Evolutionary conservation across 495 filamentous ascomycete genomes (phyloP).

Genomic region (Cryomyces minteri): DNA sequence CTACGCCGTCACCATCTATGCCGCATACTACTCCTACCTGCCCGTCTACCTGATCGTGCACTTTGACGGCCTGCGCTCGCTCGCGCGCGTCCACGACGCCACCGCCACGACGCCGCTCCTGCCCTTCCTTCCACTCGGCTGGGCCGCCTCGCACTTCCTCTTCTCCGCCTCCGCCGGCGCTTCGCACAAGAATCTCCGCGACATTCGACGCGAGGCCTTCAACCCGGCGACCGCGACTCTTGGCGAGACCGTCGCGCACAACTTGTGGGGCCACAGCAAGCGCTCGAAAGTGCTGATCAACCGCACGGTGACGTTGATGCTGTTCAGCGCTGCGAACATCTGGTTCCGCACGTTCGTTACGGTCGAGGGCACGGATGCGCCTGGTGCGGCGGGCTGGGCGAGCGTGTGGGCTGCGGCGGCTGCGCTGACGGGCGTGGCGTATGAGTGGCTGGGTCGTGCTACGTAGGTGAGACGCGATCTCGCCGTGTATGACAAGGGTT

Average conservation of each 20-base stretch:
- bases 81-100: slow-evolving; percentile 42
- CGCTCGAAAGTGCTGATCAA: slow-evolving; percentile 45
- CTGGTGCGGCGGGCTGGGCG: slow-evolving; percentile 51
- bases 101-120: slow-evolving; percentile 30
- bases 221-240: slow-evolving; percentile 34
- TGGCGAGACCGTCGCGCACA: slow-evolving; percentile 40
- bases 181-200: slow-evolving; percentile 19
- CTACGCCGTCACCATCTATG: slow-evolving; percentile 45
- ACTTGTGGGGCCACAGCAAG: slow-evolving; percentile 30
- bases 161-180: slow-evolving; percentile 42
- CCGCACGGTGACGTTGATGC: slow-evolving; percentile 42
- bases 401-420: slow-evolving; percentile 48
- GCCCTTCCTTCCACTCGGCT: slow-evolving; percentile 42
- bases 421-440: slow-evolving; percentile 34
- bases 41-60: slow-evolving; percentile 46
- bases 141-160: slow-evolving; percentile 51
- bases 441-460: slow-evolving; percentile 40
- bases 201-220: slow-evolving; percentile 20
- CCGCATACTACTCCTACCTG: slow-evolving; percentile 44
- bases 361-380: slow-evolving; percentile 44
- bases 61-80: slow-evolving; percentile 46
- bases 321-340: slow-evolving; percentile 39
- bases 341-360: slow-evolving; percentile 41
- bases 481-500: too few species aligned
- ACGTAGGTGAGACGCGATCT: slow-evolving; percentile 15